Evolutionary conservation across 2,329 filamentous ascomycete genomes (phyloP).

Genomic region (Penicillium fuscoglaucum): DNA sequence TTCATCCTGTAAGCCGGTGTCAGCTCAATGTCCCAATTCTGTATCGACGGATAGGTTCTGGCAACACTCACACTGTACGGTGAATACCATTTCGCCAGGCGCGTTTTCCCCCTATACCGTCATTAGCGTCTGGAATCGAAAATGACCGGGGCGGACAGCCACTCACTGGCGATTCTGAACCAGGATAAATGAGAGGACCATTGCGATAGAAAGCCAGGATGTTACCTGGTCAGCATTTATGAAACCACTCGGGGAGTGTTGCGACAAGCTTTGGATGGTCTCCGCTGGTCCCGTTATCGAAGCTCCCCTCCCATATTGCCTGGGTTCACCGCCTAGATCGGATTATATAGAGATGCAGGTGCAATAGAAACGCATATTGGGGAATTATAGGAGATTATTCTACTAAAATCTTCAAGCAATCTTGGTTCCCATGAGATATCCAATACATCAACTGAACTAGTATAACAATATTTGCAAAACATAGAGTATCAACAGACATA

Average conservation of each 20-base stretch:
- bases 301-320: conserved; percentile 34
- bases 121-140: conserved; percentile 21
- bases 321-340: conserved; percentile 25
- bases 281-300: conserved; percentile 31
- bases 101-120: conserved; percentile 81
- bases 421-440: not conserved
- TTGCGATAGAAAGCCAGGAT: conserved; percentile 27
- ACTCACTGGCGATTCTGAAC: conserved; percentile 84
- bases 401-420: not conserved
- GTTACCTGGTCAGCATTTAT: conserved; percentile 24
- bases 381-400: not conserved
- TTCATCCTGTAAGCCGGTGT: conserved; percentile 65
- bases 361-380: not conserved
- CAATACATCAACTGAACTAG: not conserved
- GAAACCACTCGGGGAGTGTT: conserved; percentile 14
- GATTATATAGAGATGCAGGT: not conserved
- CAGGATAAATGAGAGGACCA: conserved; percentile 81
- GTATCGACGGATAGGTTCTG: not conserved
- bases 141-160: not conserved
- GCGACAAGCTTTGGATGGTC: conserved; percentile 19
- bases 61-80: conserved; percentile 71
- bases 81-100: conserved; percentile 97
- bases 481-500: conserved; percentile 20
- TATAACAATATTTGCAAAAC: conserved; percentile 10
- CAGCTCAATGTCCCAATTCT: conserved; percentile 11